A percentile compares a stretch with the other conserved stretches of the same genome.
These are phyloP conservation scores for Pulveroboletus ravenelii DNA, from an alignment of 768 basidiomycete genomes.

Conservation along the genomic window DNA sequence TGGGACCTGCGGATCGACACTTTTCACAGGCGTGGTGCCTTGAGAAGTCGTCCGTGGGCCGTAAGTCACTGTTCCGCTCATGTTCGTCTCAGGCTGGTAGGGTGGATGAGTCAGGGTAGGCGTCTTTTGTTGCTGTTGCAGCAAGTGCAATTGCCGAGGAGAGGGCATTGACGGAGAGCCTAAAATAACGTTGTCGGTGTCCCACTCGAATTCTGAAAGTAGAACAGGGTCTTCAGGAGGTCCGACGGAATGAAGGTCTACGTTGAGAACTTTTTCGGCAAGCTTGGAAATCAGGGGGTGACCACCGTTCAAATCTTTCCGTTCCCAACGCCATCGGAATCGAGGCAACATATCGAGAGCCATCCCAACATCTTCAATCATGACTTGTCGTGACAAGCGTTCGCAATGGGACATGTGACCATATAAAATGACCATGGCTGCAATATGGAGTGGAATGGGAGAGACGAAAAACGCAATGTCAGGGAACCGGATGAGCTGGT, in stretches of 20 bases:
- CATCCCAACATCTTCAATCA: slow-evolving; percentile 79
- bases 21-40: slow-evolving; percentile 30
- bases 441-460: slow-evolving; percentile 83
- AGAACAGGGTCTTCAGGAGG: slow-evolving; percentile 38
- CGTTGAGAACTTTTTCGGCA: slow-evolving; percentile 74
- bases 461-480: slow-evolving; percentile 87
- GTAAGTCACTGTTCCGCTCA: slow-evolving; percentile 21
- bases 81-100: slow-evolving; percentile 31
- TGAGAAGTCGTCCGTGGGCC: slow-evolving; percentile 25
- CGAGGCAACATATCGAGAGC: slow-evolving; percentile 85
- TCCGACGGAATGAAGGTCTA: slow-evolving; percentile 57
- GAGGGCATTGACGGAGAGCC: slow-evolving; percentile 23
- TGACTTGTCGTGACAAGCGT: slow-evolving; percentile 56
- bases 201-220: slow-evolving; percentile 44
- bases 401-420: slow-evolving; percentile 81
- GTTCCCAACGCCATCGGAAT: slow-evolving; percentile 90
- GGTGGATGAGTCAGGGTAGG: slow-evolving; percentile 33
- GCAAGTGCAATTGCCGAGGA: slow-evolving; percentile 25
- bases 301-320: slow-evolving; percentile 72
- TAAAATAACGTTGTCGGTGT: slow-evolving; percentile 33
- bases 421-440: slow-evolving; percentile 87
- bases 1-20: slow-evolving; percentile 12
- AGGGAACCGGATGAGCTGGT: slow-evolving; percentile 77
- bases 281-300: slow-evolving; percentile 83
- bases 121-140: slow-evolving; percentile 34